These are phyloP conservation scores for Coprinellus aureogranulatus DNA, from an alignment of 768 basidiomycete genomes.

Conservation along the genomic window DNA sequence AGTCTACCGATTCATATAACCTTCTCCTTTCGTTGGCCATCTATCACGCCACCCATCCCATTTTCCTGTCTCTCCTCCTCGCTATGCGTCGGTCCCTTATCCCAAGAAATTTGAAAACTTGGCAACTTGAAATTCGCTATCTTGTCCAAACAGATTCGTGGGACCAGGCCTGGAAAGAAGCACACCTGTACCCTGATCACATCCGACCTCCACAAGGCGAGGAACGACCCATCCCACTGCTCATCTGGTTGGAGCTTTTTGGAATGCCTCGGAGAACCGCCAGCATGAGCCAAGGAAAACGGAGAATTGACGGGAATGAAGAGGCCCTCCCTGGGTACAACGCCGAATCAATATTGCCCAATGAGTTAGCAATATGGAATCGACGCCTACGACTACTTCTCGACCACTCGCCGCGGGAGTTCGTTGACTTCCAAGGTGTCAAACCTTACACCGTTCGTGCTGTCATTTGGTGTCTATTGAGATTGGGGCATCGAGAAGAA, in stretches of 20 bases:
- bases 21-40: slow-evolving; percentile 12
- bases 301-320: not conserved
- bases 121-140: slow-evolving; percentile 11
- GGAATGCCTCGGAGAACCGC: slow-evolving; percentile 23
- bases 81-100: slow-evolving; percentile 10
- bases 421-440: not conserved
- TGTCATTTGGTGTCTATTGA: slow-evolving; percentile 3
- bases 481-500: slow-evolving; percentile 1
- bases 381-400: slow-evolving; percentile 5
- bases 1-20: slow-evolving; percentile 15
- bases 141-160: slow-evolving; percentile 15
- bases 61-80: slow-evolving; percentile 10
- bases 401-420: slow-evolving; percentile 1
- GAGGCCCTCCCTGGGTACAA: not conserved
- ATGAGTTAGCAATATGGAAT: slow-evolving; percentile 1
- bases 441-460: not conserved
- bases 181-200: not conserved
- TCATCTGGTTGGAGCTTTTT: slow-evolving; percentile 64
- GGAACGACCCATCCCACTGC: slow-evolving; percentile 33
- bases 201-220: not conserved
- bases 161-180: slow-evolving; percentile 13
- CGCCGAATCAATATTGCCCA: not conserved
- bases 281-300: slow-evolving; percentile 4
- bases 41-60: slow-evolving; percentile 13
- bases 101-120: slow-evolving; percentile 7